Evolutionary conservation across 305 asterid genomes (phyloP).

Genomic region (Fraxinus sp.): DNA sequence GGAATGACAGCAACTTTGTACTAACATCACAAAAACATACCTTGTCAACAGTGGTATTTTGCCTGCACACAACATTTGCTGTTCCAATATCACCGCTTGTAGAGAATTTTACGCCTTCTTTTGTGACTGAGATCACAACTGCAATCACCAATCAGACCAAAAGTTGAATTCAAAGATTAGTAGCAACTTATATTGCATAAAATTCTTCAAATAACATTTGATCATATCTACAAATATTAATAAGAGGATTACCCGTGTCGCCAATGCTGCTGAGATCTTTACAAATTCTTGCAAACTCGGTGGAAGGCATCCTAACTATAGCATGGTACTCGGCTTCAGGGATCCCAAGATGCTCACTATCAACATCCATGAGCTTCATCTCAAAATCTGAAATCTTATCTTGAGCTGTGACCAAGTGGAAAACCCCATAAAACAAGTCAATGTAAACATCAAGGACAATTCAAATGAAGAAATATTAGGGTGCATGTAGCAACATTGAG

Average conservation of each 20-base stretch:
- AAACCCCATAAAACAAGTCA: neutral
- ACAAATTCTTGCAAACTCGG: slow-evolving; percentile 83
- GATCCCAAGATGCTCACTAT: slow-evolving; percentile 88
- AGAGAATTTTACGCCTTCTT: slow-evolving; percentile 96
- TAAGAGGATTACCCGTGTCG: slow-evolving; percentile 62
- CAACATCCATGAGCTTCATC: slow-evolving; percentile 94
- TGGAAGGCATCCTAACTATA: slow-evolving; percentile 88
- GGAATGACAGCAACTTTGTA: neutral
- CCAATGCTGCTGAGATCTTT: slow-evolving; percentile 92
- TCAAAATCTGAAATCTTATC: slow-evolving; percentile 92
- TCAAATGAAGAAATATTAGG: neutral
- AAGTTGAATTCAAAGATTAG: neutral
- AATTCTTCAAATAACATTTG: neutral
- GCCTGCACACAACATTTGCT: slow-evolving; percentile 82
- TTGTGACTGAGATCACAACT: slow-evolving; percentile 94
- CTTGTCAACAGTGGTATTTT: slow-evolving; percentile 89
- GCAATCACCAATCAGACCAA: slow-evolving; percentile 19
- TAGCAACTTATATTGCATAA: neutral
- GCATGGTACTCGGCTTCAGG: slow-evolving; percentile 94
- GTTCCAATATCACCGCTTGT: slow-evolving; percentile 93
- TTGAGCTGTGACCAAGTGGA: slow-evolving; percentile 49
- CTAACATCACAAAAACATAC: slow-evolving; percentile 25
- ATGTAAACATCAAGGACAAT: neutral
- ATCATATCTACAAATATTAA: neutral
- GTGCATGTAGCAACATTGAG: neutral